Conservation (phyloP, 169 alveolate species). For the Cryptosporidium muris region DNA sequence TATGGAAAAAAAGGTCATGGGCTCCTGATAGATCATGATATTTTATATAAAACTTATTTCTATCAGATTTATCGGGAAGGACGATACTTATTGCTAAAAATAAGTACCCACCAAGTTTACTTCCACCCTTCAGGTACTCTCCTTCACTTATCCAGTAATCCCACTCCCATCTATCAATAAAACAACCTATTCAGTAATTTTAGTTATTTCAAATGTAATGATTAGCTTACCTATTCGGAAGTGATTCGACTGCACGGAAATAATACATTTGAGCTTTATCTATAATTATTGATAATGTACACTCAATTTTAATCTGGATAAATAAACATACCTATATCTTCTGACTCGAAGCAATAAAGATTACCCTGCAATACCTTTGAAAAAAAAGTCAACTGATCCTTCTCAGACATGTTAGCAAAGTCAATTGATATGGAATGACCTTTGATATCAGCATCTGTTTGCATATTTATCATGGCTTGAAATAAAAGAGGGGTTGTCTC, state of each 20-base stretch:
- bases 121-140: constrained; percentile 76
- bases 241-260: constrained; percentile 53
- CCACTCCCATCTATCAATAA: constrained; percentile 79
- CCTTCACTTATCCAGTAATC: constrained; percentile 77
- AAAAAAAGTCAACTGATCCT: constrained; percentile 42
- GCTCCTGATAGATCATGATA: constrained; percentile 79
- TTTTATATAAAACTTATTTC: constrained; percentile 77
- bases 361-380: constrained; percentile 69
- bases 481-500: constrained; percentile 52
- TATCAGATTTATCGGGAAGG: constrained; percentile 78
- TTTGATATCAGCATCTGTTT: constrained; percentile 61
- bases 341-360: constrained; percentile 53
- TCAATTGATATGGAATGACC: constrained; percentile 34
- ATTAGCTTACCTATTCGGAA: constrained; percentile 49
- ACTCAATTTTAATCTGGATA: background rate
- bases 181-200: background rate
- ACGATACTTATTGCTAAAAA: constrained; percentile 81
- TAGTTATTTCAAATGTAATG: background rate
- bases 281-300: background rate
- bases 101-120: constrained; percentile 75
- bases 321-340: constrained; percentile 31
- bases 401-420: constrained; percentile 67
- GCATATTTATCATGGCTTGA: constrained; percentile 67
- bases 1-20: constrained; percentile 78
- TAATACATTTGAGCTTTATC: constrained; percentile 47